These are phyloP conservation scores for Blastobotrys niveus DNA, from an alignment of 1,139 yeast genomes.

Conservation along the genomic window DNA sequence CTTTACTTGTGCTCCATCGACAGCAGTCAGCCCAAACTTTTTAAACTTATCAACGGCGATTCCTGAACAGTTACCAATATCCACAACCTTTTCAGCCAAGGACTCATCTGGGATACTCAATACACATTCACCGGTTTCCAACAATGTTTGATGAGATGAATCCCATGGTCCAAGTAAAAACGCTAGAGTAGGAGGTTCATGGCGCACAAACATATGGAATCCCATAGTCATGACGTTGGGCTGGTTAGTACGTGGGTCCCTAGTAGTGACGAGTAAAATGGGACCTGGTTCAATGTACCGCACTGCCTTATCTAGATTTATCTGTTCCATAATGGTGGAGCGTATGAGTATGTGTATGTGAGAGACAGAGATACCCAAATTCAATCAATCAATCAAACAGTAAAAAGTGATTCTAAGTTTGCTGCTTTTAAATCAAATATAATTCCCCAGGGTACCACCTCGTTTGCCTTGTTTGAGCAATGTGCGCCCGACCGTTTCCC, in stretches of 20 bases:
- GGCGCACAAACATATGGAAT: conserved; percentile 20
- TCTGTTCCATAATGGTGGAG: no score
- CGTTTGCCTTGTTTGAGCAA: no score
- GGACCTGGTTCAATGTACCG: conserved; percentile 7
- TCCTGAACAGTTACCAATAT: conserved; percentile 20
- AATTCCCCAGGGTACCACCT: no score
- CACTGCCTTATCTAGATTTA: no score
- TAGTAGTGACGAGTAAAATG: neutral
- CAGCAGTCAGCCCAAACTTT: conserved; percentile 10
- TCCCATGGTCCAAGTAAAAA: conserved; percentile 21
- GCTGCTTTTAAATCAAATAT: no score
- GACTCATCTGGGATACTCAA: conserved; percentile 15
- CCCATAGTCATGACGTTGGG: conserved; percentile 20
- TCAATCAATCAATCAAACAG: no score
- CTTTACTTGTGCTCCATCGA: conserved; percentile 6
- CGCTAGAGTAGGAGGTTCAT: conserved; percentile 17
- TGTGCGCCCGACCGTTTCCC: no score
- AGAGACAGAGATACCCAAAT: no score
- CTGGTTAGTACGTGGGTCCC: neutral
- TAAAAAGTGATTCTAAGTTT: no score
- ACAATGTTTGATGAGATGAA: conserved; percentile 14
- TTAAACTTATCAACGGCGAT: conserved; percentile 12
- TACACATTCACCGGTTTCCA: conserved; percentile 18
- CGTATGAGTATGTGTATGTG: no score
- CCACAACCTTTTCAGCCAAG: conserved; percentile 18